Evolutionary conservation across 2,329 filamentous ascomycete species (phyloP).

Genomic region (Fusarium beomiforme): DNA sequence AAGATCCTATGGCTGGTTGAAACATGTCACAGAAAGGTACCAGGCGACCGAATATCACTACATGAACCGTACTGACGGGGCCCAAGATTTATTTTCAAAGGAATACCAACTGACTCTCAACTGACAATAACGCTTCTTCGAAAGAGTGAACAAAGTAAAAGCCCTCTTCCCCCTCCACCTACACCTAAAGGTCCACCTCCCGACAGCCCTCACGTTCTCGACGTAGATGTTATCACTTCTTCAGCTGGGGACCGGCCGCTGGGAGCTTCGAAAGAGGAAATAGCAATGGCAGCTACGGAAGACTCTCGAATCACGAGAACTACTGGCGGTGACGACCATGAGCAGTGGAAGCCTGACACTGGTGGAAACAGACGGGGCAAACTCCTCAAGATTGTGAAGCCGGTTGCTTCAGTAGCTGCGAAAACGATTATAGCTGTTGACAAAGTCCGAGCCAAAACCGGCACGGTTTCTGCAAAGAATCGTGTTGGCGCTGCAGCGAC

Average conservation of each 20-base stretch:
- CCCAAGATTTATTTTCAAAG: constrained; percentile 76
- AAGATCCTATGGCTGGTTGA: not conserved
- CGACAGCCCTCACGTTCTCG: not conserved
- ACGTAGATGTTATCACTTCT: constrained; percentile 51
- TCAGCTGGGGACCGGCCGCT: constrained; percentile 38
- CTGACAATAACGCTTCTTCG: constrained; percentile 80
- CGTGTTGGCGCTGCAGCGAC: constrained; percentile 54
- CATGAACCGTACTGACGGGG: constrained; percentile 56
- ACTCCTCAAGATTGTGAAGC: constrained; percentile 70
- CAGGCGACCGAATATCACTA: constrained; percentile 53
- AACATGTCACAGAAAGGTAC: constrained; percentile 60
- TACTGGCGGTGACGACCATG: constrained; percentile 50
- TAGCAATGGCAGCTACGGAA: constrained; percentile 64
- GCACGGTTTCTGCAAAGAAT: constrained; percentile 68
- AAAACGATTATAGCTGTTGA: constrained; percentile 76
- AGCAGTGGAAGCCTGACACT: constrained; percentile 59
- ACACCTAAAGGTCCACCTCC: not conserved
- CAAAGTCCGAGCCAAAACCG: constrained; percentile 70
- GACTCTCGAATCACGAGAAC: constrained; percentile 47
- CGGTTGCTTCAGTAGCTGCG: constrained; percentile 72
- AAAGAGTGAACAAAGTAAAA: constrained; percentile 79
- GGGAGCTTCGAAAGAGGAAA: constrained; percentile 58
- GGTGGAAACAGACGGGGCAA: constrained; percentile 50
- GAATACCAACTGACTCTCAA: constrained; percentile 83
- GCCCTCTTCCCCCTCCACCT: constrained; percentile 69